A percentile compares a stretch with the other conserved stretches of the same genome.
These are phyloP conservation scores for Dentipellis fragilis DNA, from an alignment of 768 basidiomycete species.

Conservation along the genomic window DNA sequence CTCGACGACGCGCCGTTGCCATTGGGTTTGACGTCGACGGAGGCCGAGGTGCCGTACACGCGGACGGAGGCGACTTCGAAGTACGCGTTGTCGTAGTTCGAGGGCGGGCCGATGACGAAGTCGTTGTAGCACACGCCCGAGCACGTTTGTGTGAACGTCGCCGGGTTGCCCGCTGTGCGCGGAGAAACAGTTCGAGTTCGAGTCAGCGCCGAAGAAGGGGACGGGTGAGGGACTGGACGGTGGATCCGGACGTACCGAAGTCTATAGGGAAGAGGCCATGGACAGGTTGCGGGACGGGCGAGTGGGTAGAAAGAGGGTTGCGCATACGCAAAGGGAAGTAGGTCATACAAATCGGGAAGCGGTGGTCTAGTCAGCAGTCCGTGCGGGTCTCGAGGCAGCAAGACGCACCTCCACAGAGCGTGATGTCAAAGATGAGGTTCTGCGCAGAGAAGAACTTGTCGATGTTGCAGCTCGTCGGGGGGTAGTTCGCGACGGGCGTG, in stretches of 20 bases:
- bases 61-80: constrained; percentile 34
- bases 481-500: constrained; percentile 62
- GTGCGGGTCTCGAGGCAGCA: background rate
- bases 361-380: too few relatives aligned
- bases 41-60: constrained; percentile 13
- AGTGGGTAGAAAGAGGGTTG: too few relatives aligned
- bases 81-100: constrained; percentile 25
- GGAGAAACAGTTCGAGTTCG: too few relatives aligned
- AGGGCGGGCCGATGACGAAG: constrained; percentile 24
- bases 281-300: background rate
- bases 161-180: constrained; percentile 2
- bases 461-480: constrained; percentile 43
- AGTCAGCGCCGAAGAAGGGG: background rate
- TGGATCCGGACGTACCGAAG: background rate
- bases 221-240: constrained; percentile 1
- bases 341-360: too few relatives aligned
- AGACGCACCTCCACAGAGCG: constrained; percentile 50
- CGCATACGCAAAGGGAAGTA: too few relatives aligned
- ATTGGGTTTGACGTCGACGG: background rate
- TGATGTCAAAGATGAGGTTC: constrained; percentile 64
- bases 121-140: constrained; percentile 16
- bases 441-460: constrained; percentile 49
- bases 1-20: background rate
- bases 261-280: background rate
- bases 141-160: constrained; percentile 6